Evolutionary conservation across 2,329 filamentous ascomycete species (phyloP), one percentile per base, ranked within the genome.

Genomic region (Dactylellina drechsleri): DNA sequence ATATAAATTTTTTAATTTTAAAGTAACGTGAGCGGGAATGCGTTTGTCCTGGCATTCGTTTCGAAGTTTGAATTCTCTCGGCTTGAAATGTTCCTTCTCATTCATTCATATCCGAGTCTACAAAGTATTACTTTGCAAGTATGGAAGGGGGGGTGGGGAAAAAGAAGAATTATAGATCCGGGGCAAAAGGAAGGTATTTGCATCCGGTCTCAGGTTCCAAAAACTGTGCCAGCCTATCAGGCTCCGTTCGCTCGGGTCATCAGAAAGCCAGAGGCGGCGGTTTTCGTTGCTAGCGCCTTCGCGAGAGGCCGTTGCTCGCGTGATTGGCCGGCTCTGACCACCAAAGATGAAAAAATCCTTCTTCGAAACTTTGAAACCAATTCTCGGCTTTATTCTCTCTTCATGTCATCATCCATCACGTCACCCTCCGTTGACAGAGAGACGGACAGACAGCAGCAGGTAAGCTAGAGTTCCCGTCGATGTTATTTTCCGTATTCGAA

Each of bases 21-120:
- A 18, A 49, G 56, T 68, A 52, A 62, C 59, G 59, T 62, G 59
- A 62, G 45, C 47, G 16, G 4, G 26, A n/a, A 53, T 4, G 10
- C 47, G 59, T 62, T 62, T 62, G 59, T 31, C 15, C 26, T 10
- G 5, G 26, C 8, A 54, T n/a, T 54, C 13, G 26, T n/a, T 47
- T 52, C 16, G 47, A 52, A 12, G 47, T 20, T 13, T 23, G 47
- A 20, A 47, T 47, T 36, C 31, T 36, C 31, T 36, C 31, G 31
- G 31, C 31, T 3, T 36, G 31, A 36, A 36, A 36, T 36, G 31
- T 36, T 7, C 31, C 31, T 36, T 36, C 31, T 36, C 31, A 36
- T 36, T 36, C 31, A 36, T 36, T 36, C 5, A 10, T 36, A 36
- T 8, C 31, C 31, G 31, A 36, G 10, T 36, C 2, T 23, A 23